phyloP scores from a whole-genome alignment of 2,329 filamentous ascomycete species.

The Fusarium sp. region DNA sequence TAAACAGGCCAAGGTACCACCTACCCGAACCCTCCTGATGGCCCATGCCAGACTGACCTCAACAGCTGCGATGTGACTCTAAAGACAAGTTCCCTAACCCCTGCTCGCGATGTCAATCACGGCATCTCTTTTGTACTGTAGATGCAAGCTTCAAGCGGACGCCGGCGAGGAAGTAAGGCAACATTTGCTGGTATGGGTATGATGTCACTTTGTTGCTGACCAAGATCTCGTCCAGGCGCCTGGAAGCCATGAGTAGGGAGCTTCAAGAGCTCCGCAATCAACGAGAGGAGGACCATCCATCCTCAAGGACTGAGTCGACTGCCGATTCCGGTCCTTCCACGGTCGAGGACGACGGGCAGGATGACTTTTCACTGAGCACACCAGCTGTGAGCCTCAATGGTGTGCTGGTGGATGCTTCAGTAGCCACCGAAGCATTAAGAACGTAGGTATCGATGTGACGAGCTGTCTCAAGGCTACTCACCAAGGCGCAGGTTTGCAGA shows the following conservation, averaged over 20 bases:
- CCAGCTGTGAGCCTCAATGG: constrained; percentile 5
- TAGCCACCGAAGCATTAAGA: constrained; percentile 17
- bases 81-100: constrained; percentile 35
- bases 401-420: background rate
- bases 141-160: constrained; percentile 34
- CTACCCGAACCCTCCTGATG: background rate
- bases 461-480: background rate
- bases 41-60: background rate
- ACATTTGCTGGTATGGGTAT: background rate
- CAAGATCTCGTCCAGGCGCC: background rate
- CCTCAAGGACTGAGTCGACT: background rate
- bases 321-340: background rate
- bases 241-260: constrained; percentile 36
- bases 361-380: constrained; percentile 20
- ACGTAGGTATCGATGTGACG: background rate
- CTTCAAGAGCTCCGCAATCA: constrained; percentile 35
- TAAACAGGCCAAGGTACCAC: constrained; percentile 27
- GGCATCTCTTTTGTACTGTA: constrained; percentile 37
- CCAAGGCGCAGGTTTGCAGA: constrained; percentile 19
- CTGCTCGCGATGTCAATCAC: constrained; percentile 27
- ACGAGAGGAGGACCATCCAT: constrained; percentile 9
- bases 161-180: constrained; percentile 29
- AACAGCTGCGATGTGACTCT: constrained; percentile 36
- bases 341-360: background rate
- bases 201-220: background rate